Evolutionary conservation across 2,329 filamentous ascomycete genomes (phyloP), one percentile per base, ranked within the genome.

Genomic region (Scortechinia acanthostroma): DNA sequence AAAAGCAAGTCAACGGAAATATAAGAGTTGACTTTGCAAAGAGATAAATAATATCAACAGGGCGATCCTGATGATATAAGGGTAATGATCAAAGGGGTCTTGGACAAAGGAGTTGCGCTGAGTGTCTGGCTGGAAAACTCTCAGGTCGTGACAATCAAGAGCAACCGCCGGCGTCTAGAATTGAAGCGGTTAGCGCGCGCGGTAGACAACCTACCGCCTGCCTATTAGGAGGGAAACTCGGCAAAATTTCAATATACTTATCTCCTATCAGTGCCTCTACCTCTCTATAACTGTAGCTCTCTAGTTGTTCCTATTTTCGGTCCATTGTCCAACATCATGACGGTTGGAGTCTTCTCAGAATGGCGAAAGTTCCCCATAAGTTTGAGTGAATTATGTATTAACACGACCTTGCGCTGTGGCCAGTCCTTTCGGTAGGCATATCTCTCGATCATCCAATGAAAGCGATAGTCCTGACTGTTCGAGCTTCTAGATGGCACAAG

Each of bases 351-450:
- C 21, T 25, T 20, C 1, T 40, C 53, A 15, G 86, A 88, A 59
- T 98, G 93, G 93, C 80, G 80, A 51, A 94, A 88, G 68, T 68
- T 98, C 53, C 90, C 93, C 20, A 70, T 96, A 33, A 86, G 74
- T 49, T 68, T 95, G 23, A 78, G 83, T 3, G 93, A 98, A 60
- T 77, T 98, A 3, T 96, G 89, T 60, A 90, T 98, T 52, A 89
- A 95, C 55, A 98, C 91, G 0, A 95, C 90, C 0, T 70, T 98
- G 23, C 83, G 91, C 50, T 98, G 93, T 61, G 93, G 93, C 3
- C 93, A 98, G 62, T 95, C 91, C 1, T 98, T 98, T 55, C 83
- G 91, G 25, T 40, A 6, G 6, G 35, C 25, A n/a, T n/a, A n/a
- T n/a, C n/a, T n/a, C n/a, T n/a, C n/a, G n/a, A n/a, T n/a, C n/a